phyloP scores from a whole-genome alignment of 2,329 filamentous ascomycete genomes.

The Fusarium goolgardi region DNA sequence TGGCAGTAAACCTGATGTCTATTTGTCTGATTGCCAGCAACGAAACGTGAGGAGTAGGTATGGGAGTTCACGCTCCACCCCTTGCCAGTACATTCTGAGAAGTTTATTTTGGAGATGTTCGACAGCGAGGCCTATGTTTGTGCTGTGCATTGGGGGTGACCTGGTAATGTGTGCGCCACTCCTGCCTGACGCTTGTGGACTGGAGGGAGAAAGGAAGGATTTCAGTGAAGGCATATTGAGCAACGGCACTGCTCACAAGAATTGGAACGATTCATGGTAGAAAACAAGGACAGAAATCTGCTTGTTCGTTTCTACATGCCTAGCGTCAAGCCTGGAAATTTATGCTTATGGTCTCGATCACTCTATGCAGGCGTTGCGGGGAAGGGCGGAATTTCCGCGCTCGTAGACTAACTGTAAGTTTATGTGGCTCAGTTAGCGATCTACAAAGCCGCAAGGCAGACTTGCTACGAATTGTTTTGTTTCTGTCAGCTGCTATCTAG shows the following conservation, averaged over 20 bases:
- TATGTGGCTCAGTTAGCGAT: not conserved
- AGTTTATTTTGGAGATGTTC: slow-evolving; percentile 22
- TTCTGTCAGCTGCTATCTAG: no score
- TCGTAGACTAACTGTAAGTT: not conserved
- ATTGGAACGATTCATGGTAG: not conserved
- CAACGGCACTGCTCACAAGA: not conserved
- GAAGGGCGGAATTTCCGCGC: slow-evolving; percentile 22
- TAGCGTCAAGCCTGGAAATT: not conserved
- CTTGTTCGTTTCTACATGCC: not conserved
- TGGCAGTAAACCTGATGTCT: slow-evolving; percentile 24
- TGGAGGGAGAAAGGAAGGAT: not conserved
- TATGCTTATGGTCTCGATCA: not conserved
- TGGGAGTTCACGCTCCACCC: slow-evolving; percentile 51
- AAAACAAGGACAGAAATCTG: not conserved
- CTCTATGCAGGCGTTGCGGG: slow-evolving; percentile 9
- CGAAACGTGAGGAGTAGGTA: slow-evolving; percentile 51
- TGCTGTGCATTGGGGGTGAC: slow-evolving; percentile 13
- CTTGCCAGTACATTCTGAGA: slow-evolving; percentile 53
- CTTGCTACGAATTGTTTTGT: not conserved
- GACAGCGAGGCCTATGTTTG: slow-evolving; percentile 5
- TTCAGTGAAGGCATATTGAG: slow-evolving; percentile 6
- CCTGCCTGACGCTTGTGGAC: not conserved
- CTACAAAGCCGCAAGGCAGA: slow-evolving; percentile 11
- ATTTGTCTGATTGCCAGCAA: slow-evolving; percentile 46
- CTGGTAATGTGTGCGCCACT: slow-evolving; percentile 8